Conservation (phyloP, 148 eudicot species). For the Vaccinium vitisidaea region DNA sequence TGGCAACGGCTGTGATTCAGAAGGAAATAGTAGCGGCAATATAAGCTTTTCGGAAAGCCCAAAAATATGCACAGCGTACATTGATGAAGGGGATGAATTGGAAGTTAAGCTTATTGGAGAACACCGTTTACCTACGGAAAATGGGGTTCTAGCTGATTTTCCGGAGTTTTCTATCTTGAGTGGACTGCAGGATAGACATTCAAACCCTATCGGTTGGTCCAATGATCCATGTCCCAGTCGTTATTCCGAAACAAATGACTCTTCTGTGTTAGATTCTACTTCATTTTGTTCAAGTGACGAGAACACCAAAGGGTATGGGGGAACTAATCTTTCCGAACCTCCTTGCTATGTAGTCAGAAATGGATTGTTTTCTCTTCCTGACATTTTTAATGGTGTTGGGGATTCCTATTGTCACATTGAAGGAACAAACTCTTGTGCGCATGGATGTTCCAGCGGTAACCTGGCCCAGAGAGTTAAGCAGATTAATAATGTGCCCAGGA, state of each 20-base stretch:
- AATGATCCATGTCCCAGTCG: constrained; percentile 8
- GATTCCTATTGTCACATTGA: constrained; percentile 2
- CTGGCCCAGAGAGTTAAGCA: constrained; percentile 13
- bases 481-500: constrained; percentile 4
- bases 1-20: constrained; percentile 10
- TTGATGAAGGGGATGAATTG: constrained; percentile 14
- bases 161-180: constrained; percentile 8
- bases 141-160: constrained; percentile 6
- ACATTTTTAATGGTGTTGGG: background rate
- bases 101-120: constrained; percentile 10
- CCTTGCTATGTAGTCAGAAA: background rate
- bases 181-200: constrained; percentile 17
- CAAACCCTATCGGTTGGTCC: constrained; percentile 4
- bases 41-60: constrained; percentile 3
- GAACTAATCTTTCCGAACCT: background rate
- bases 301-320: constrained; percentile 5
- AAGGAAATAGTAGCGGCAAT: constrained; percentile 11
- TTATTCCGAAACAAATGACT: constrained; percentile 12
- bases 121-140: background rate
- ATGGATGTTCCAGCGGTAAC: background rate
- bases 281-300: constrained; percentile 21
- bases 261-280: constrained; percentile 14
- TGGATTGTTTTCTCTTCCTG: constrained; percentile 1
- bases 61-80: background rate
- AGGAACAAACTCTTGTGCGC: constrained; percentile 1